A percentile compares a stretch with the other conserved stretches of the same genome.
These are phyloP conservation scores for Ceriops tagal DNA, from an alignment of 345 rosid species.

Conservation along the genomic window DNA sequence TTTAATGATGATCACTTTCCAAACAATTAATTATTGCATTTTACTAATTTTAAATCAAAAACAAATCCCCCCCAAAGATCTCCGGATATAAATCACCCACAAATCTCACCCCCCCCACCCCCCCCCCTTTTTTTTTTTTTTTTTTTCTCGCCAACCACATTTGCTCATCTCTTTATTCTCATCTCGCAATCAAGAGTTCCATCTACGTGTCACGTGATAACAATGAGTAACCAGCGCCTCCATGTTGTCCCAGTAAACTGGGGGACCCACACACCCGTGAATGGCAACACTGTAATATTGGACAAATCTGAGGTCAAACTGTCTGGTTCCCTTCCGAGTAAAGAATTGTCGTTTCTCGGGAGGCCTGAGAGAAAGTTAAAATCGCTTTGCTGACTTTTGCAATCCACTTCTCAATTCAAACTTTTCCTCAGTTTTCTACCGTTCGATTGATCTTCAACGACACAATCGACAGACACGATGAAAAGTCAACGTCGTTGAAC, in stretches of 20 bases:
- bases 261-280: not conserved
- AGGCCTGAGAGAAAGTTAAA: conserved; percentile 31
- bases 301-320: conserved; percentile 27
- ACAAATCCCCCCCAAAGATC: not conserved
- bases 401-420: not conserved
- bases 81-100: not conserved
- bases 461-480: too few species aligned
- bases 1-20: conserved; percentile 4
- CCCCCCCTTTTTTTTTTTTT: not conserved
- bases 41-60: not conserved
- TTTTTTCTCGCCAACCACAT: too few species aligned
- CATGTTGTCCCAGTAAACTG: not conserved
- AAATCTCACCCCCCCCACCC: not conserved
- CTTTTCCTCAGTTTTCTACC: conserved; percentile 23
- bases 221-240: conserved; percentile 31
- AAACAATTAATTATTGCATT: conserved; percentile 14
- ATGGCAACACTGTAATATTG: conserved; percentile 47
- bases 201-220: conserved; percentile 46
- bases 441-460: conserved; percentile 14
- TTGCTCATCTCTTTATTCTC: not conserved
- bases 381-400: conserved; percentile 17
- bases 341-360: conserved; percentile 39
- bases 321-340: conserved; percentile 18
- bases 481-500: not conserved
- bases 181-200: conserved; percentile 14